phyloP scores from a whole-genome alignment of 345 rosid genomes.

The Reutealis trisperma region DNA sequence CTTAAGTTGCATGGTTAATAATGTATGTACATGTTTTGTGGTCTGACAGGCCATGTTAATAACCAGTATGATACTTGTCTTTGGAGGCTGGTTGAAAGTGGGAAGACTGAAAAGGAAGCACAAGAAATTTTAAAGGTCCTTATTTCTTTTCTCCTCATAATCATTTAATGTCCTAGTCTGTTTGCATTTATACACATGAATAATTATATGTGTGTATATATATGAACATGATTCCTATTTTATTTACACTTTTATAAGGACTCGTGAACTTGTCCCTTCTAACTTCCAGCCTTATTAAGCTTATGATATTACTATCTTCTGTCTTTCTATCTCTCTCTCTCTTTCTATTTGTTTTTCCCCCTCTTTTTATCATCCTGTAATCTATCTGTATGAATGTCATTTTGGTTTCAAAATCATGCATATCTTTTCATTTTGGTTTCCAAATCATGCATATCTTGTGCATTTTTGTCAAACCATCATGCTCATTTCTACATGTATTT shows the following conservation, averaged over 20 bases:
- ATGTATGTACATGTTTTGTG: not conserved
- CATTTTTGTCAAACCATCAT: not conserved
- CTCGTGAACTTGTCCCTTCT: not conserved
- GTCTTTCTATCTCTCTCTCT: not conserved
- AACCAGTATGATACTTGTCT: slow-evolving; percentile 74
- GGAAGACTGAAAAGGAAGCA: slow-evolving; percentile 63
- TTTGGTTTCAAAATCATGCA: not conserved
- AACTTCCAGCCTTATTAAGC: not conserved
- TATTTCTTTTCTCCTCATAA: not conserved
- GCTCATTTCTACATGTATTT: not conserved
- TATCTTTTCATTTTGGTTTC: not conserved
- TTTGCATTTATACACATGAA: not conserved
- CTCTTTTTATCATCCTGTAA: not conserved
- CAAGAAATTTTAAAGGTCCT: slow-evolving; percentile 63
- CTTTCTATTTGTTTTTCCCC: too few species aligned
- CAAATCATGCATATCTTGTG: not conserved
- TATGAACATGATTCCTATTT: not conserved
- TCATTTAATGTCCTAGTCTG: not conserved
- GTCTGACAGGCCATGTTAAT: slow-evolving; percentile 60
- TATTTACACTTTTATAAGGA: not conserved
- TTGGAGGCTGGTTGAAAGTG: slow-evolving; percentile 70
- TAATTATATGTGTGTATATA: not conserved
- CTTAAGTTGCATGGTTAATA: not conserved
- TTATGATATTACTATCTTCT: not conserved
- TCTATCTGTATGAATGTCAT: not conserved